Evolutionary conservation across 176 grass and related monocot genomes (phyloP), one percentile per base, ranked within the genome.

Genomic region (Urochloa ruziziensis): DNA sequence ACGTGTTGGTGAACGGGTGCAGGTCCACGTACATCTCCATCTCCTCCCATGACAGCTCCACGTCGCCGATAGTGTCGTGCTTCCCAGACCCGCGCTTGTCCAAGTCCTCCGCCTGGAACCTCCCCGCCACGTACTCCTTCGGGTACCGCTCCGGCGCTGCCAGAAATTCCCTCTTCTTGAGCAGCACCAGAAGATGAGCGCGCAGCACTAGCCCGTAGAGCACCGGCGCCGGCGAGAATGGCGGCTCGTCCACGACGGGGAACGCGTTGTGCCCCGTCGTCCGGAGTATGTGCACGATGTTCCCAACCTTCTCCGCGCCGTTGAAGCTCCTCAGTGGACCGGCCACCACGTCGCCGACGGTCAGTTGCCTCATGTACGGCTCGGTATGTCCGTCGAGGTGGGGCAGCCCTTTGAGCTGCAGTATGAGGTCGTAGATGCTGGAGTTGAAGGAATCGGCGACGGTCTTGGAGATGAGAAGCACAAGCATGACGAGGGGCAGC

Each of bases 11-110:
- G 78, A 98, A 95, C 0, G 96, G 93, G 85, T 98, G 93, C 69
- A 98, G 86, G 87, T 98, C 96, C 0, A 98, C 79, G 78, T 90
- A 98, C 96, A 98, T 98, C 53, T 93, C 93, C 96, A 98, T 93
- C 89, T 98, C 96, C 73, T 98, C 96, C 54, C 82, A 75, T 18
- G 91, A 91, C 11, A 95, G 30, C 46, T 88, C 43, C 42, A 95
- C 82, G 17, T 84, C 87, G 83, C 62, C 79, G 16, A 98, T 85
- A 7, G 65, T 62, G 67, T 90, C 93, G 21, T 93, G 86, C 81
- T 98, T 98, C 32, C 96, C 96, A 13, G 93, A 95, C 2, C 91
- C 91, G 3, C 93, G 84, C 87, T 98, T 98, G 43, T 93, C 89
- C 17, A 98, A 95, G 73, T 98, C 93, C 84, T 91, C 61, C 2